These are phyloP conservation scores for Leccinum ambiguum DNA, from an alignment of 1,284 basidiomycete genomes.

Conservation along the genomic window DNA sequence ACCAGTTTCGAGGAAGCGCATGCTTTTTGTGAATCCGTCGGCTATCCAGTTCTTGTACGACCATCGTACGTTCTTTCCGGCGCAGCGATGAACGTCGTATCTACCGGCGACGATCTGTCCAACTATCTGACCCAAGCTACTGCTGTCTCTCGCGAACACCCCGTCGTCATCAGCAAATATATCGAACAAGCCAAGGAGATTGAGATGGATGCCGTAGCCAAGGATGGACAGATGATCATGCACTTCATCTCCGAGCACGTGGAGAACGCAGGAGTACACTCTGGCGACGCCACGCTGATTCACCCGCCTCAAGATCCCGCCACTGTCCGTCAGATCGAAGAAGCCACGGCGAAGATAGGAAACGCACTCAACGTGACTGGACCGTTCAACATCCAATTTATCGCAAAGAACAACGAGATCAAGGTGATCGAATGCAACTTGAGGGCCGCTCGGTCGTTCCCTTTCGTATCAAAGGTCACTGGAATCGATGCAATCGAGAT, in stretches of 20 bases:
- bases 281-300: constrained; percentile 92
- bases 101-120: constrained; percentile 86
- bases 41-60: constrained; percentile 94
- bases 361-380: constrained; percentile 98
- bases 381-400: constrained; percentile 99
- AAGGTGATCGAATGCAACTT: constrained; percentile 99
- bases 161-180: constrained; percentile 98
- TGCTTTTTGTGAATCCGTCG: constrained; percentile 86
- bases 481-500: constrained; percentile 97
- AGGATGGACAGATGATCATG: constrained; percentile 97
- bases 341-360: constrained; percentile 96
- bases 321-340: constrained; percentile 94
- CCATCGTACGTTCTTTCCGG: constrained; percentile 98
- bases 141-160: constrained; percentile 95
- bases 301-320: constrained; percentile 97
- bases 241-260: constrained; percentile 99
- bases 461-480: constrained; percentile 98
- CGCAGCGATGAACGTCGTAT: constrained; percentile 99
- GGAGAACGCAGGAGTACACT: constrained; percentile 93
- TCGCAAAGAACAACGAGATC: constrained; percentile 99
- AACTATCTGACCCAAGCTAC: constrained; percentile 96
- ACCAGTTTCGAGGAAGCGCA: constrained; percentile 90
- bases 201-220: constrained; percentile 98
- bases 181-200: constrained; percentile 99
- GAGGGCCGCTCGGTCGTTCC: constrained; percentile 97